Base-by-base conservation (phyloP, 805 yeast species). In the Yamadazyma olivae region DNA sequence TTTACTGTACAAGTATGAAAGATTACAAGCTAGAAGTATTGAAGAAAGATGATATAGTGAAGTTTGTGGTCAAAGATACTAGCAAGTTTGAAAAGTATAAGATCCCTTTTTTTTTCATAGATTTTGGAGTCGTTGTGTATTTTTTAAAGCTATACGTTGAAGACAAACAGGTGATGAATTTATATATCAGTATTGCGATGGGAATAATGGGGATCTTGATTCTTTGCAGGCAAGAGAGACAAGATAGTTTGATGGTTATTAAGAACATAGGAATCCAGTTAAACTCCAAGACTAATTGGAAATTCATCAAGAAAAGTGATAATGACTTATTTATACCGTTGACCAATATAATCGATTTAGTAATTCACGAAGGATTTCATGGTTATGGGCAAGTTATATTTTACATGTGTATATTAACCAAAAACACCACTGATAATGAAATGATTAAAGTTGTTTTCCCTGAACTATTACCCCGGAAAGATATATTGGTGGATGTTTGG, bases 341-440 rank as follows among this genome's bases (percentile, higher is more conserved):
- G 25, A 74, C 71, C 30, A 64, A 65, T 30, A 69, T 85, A 34
- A 70, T 74, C 3, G 91, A 84, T 53, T 55, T 85, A 8, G 74
- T 83, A 0, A 79, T 86, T 17, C 83, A 83, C 51, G 95, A 86
- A 55, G 90, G 85, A 0, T 84, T 86, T 52, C 68, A 68, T 36
- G 82, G 82, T 5, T 74, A 78, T 43, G 80, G 79, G 43, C 70
- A 67, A 43, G 87, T 83, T 7, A 64, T 81, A 2, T 81, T 71
- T 53, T 81, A 83, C 50, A 59, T 85, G 53, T 77, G 81, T 27
- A 62, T 83, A 4, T 60, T 83, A 23, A 71, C 79, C 13, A 69
- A 69, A 35, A 49, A 54, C 26, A 54, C 50, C 18, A 29, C 35
- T 3, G 40, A 31, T 23, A 40, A 33, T 24, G 35, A 30, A n/a